Percentiles rank a stretch among this genome's conserved stretches.
Conservation (phyloP, 371 early-diverging fungal genomes). For the Circinella umbellata region DNA sequence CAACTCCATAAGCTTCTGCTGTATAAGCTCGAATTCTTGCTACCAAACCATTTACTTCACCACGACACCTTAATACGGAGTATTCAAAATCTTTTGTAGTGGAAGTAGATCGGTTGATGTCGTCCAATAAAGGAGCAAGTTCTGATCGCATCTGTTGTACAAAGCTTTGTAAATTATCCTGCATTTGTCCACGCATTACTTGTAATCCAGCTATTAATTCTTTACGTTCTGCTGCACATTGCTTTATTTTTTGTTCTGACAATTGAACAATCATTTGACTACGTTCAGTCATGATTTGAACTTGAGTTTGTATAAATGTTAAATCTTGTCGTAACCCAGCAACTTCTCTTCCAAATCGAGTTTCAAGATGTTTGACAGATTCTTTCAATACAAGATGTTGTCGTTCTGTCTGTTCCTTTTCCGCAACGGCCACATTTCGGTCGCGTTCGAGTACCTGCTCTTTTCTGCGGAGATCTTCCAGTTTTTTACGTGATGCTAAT, state of each 20-base stretch:
- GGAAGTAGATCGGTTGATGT: conserved; percentile 16
- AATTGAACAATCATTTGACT: conserved; percentile 16
- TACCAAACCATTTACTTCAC: conserved; percentile 46
- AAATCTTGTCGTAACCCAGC: conserved; percentile 31
- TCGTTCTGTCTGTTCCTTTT: conserved; percentile 40
- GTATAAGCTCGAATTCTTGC: conserved; percentile 42
- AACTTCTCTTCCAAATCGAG: conserved; percentile 37
- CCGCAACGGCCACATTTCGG: conserved; percentile 37
- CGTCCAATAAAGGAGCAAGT: conserved; percentile 24
- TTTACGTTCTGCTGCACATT: conserved; percentile 13
- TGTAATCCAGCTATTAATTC: conserved; percentile 11
- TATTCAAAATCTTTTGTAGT: conserved; percentile 29
- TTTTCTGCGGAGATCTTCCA: conserved; percentile 43
- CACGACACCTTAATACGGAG: conserved; percentile 40
- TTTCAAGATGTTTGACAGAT: conserved; percentile 30
- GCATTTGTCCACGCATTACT: conserved; percentile 16
- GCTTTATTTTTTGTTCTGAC: conserved; percentile 16
- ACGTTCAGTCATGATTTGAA: conserved; percentile 25
- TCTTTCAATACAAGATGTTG: conserved; percentile 31
- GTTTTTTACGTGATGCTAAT: conserved; percentile 41
- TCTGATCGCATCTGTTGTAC: conserved; percentile 31
- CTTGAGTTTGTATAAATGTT: conserved; percentile 21
- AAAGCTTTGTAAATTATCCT: conserved; percentile 28
- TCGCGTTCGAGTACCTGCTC: conserved; percentile 48
- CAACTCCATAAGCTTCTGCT: conserved; percentile 33